These are phyloP conservation scores for Lactarius trivialis DNA, from an alignment of 768 basidiomycete genomes.

Conservation along the genomic window DNA sequence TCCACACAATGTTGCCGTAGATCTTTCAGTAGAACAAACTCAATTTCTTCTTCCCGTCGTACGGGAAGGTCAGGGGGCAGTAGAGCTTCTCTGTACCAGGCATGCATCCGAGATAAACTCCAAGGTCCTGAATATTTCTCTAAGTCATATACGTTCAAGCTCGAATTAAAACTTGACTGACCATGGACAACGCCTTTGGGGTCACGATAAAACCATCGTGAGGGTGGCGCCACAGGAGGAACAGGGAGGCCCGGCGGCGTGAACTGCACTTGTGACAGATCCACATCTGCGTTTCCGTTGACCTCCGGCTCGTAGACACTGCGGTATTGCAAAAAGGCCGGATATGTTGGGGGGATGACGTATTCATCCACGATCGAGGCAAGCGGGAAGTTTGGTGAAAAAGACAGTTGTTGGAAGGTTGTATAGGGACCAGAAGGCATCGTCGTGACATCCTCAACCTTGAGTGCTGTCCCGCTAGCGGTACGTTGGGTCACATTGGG, in stretches of 20 bases:
- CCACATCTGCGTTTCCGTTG: conserved; percentile 35
- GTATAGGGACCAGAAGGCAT: conserved; percentile 77
- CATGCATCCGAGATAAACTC: conserved; percentile 83
- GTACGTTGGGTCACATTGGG: conserved; percentile 25
- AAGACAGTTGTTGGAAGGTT: conserved; percentile 85
- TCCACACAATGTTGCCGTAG: conserved; percentile 73
- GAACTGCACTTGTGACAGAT: conserved; percentile 59
- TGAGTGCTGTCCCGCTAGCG: conserved; percentile 31
- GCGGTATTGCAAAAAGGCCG: conserved; percentile 67
- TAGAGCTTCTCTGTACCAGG: conserved; percentile 81
- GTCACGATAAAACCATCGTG: conserved; percentile 79
- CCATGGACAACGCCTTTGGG: conserved; percentile 77
- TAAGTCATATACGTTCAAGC: background rate
- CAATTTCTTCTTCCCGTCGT: conserved; percentile 64
- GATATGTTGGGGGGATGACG: conserved; percentile 87
- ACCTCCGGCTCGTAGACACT: conserved; percentile 53
- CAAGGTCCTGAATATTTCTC: conserved; percentile 55
- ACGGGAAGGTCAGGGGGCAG: conserved; percentile 80
- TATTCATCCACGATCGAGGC: conserved; percentile 86
- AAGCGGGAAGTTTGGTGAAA: conserved; percentile 83
- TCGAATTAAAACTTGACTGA: conserved; percentile 32
- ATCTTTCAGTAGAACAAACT: conserved; percentile 64
- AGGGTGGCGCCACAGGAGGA: conserved; percentile 59
- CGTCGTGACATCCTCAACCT: conserved; percentile 60
- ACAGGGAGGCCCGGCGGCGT: conserved; percentile 75